Evolutionary conservation across 306 rosid genomes (phyloP).

Genomic region (Morella rubra): DNA sequence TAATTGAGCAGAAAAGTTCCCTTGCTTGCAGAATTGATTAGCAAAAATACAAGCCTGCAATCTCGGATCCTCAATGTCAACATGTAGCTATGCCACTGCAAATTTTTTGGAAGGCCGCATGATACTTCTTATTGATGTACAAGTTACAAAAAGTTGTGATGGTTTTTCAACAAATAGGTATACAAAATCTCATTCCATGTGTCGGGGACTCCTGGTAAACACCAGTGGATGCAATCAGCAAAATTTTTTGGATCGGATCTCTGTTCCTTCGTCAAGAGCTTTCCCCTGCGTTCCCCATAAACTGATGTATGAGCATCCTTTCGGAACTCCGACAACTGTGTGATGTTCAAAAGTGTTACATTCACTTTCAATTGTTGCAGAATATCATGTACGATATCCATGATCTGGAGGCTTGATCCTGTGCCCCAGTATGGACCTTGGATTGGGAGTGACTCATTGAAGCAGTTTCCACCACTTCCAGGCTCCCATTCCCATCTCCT

Average conservation of each 20-base stretch:
- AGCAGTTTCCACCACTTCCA: slow-evolving; percentile 76
- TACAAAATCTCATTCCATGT: slow-evolving; percentile 82
- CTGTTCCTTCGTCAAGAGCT: slow-evolving; percentile 75
- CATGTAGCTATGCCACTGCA: not conserved
- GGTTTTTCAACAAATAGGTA: slow-evolving; percentile 61
- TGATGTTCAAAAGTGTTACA: slow-evolving; percentile 70
- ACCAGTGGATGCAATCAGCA: slow-evolving; percentile 93
- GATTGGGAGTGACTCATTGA: slow-evolving; percentile 66
- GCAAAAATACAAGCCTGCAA: not conserved
- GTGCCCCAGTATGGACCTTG: slow-evolving; percentile 77
- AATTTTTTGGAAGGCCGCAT: not conserved
- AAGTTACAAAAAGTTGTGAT: slow-evolving; percentile 43
- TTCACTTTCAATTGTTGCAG: slow-evolving; percentile 45
- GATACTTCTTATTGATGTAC: not conserved
- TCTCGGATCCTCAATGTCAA: not conserved
- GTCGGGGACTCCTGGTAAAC: slow-evolving; percentile 95
- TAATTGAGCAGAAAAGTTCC: not conserved
- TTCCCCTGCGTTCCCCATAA: slow-evolving; percentile 77
- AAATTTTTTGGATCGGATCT: slow-evolving; percentile 70
- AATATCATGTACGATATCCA: slow-evolving; percentile 48
- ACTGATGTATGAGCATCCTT: slow-evolving; percentile 83
- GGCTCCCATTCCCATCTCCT: slow-evolving; percentile 97
- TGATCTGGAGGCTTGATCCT: slow-evolving; percentile 81
- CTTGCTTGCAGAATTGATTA: not conserved
- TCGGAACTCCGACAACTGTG: slow-evolving; percentile 79